phyloP scores from a whole-genome alignment of 2,329 filamentous ascomycete species.

The Graphiopsis chlorocephala region DNA sequence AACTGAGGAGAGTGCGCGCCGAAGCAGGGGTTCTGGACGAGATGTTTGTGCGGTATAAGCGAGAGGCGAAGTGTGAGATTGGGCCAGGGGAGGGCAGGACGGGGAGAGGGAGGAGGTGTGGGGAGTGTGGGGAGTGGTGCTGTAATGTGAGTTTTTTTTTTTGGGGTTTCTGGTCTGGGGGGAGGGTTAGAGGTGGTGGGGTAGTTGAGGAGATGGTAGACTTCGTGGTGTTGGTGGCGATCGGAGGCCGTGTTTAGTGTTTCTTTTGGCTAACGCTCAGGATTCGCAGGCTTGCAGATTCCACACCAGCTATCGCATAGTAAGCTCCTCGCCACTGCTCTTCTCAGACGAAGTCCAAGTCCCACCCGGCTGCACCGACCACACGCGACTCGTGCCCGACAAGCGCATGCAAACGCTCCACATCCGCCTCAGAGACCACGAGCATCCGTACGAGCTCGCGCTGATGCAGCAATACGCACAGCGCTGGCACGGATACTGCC shows the following conservation, averaged over 20 bases:
- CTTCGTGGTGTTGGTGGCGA: neutral
- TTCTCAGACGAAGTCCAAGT: conserved; percentile 5
- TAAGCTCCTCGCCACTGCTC: neutral
- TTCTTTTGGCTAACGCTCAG: neutral
- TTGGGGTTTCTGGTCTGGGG: neutral
- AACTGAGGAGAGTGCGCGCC: neutral
- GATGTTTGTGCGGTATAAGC: conserved; percentile 1
- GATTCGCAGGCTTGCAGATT: conserved; percentile 4
- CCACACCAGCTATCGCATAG: conserved; percentile 10
- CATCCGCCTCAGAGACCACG: conserved; percentile 5
- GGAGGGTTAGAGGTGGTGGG: too few relatives aligned
- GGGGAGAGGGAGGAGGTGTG: neutral
- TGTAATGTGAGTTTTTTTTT: conserved; percentile 6
- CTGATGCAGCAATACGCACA: neutral
- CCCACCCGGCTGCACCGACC: neutral
- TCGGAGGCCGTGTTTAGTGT: neutral
- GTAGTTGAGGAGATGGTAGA: neutral
- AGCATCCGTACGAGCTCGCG: neutral
- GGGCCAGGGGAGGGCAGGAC: neutral
- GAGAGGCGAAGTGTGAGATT: neutral
- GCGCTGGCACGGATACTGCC: conserved; percentile 10
- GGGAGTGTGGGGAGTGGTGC: conserved; percentile 2
- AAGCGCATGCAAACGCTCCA: conserved; percentile 4
- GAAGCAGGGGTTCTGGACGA: neutral
- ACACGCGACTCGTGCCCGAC: neutral